A percentile compares a stretch with the other conserved stretches of the same genome.
phyloP scores from a whole-genome alignment of 352 stramenopile species.

The Globisporangium viniferum region DNA sequence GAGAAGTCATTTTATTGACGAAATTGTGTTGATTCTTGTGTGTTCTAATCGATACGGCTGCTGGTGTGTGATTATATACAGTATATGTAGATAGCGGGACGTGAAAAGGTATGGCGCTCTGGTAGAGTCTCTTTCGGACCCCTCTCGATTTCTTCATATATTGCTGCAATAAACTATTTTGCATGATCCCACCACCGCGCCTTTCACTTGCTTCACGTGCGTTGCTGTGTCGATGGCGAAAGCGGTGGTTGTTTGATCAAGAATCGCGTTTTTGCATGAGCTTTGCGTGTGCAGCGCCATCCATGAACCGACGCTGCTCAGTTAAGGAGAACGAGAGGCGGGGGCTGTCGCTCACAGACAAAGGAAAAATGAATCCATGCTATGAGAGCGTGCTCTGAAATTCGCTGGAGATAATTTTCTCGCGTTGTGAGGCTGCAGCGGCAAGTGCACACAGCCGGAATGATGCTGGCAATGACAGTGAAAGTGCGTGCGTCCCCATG shows the following conservation, averaged over 20 bases:
- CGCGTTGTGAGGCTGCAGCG: no score
- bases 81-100: not conserved
- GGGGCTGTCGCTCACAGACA: no score
- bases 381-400: no score
- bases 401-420: no score
- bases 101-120: not conserved
- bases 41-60: not conserved
- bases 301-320: not conserved
- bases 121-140: not conserved
- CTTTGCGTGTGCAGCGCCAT: not conserved
- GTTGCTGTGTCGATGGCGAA: not conserved
- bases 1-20: not conserved
- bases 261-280: not conserved
- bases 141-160: not conserved
- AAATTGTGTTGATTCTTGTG: not conserved
- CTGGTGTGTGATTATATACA: not conserved
- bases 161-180: constrained; percentile 11
- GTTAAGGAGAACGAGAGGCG: no score
- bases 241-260: not conserved
- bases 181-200: not conserved
- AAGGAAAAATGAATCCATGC: no score
- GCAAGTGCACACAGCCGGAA: no score
- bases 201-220: not conserved
- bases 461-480: no score
- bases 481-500: no score